phyloP scores from a whole-genome alignment of 371 early-diverging fungal genomes.

The Mucor indicus region DNA sequence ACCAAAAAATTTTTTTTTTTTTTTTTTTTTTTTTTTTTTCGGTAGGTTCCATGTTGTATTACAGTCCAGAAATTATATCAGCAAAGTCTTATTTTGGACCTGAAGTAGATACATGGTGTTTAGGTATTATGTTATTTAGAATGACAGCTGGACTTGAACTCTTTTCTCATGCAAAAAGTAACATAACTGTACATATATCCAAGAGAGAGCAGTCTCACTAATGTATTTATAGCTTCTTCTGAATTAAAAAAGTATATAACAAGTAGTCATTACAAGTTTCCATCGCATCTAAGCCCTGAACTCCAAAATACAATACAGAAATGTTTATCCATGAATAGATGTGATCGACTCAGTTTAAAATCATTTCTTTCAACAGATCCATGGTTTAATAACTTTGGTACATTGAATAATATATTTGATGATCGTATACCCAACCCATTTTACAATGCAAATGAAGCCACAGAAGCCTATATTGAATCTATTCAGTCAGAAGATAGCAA shows the following conservation, averaged over 20 bases:
- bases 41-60: slow-evolving; percentile 48
- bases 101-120: slow-evolving; percentile 71
- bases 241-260: slow-evolving; percentile 68
- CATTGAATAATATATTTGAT: slow-evolving; percentile 26
- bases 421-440: slow-evolving; percentile 3
- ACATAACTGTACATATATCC: slow-evolving; percentile 3
- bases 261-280: slow-evolving; percentile 53
- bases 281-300: slow-evolving; percentile 37
- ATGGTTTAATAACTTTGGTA: slow-evolving; percentile 46
- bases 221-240: slow-evolving; percentile 48
- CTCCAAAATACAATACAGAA: slow-evolving; percentile 51
- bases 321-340: slow-evolving; percentile 47
- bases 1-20: too few species aligned
- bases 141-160: slow-evolving; percentile 90
- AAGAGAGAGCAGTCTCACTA: neutral
- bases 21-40: too few species aligned
- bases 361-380: slow-evolving; percentile 47
- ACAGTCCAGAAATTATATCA: slow-evolving; percentile 66
- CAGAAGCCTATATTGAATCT: slow-evolving; percentile 22
- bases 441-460: slow-evolving; percentile 16
- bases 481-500: slow-evolving; percentile 19
- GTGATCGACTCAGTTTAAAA: slow-evolving; percentile 43
- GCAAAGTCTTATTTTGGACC: slow-evolving; percentile 61
- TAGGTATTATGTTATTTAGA: slow-evolving; percentile 89
- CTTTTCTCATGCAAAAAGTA: slow-evolving; percentile 65